phyloP scores from a whole-genome alignment of 805 yeast species.

The Saccharomycopsis sp. region DNA sequence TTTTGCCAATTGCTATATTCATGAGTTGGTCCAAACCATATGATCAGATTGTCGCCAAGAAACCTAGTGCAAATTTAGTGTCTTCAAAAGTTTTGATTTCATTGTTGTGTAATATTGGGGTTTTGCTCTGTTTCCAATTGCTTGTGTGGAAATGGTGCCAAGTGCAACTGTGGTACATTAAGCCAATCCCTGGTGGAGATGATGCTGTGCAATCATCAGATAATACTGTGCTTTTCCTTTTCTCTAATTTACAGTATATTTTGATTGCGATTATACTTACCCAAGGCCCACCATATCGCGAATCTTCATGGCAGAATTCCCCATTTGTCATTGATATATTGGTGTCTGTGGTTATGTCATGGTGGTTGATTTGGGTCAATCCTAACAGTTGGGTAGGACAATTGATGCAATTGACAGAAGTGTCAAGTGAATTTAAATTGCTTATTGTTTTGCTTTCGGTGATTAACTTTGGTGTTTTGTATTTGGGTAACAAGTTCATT shows the following conservation, averaged over 20 bases:
- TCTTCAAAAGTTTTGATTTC: constrained; percentile 84
- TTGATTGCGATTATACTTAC: constrained; percentile 77
- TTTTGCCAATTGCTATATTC: constrained; percentile 90
- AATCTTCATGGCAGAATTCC: constrained; percentile 54
- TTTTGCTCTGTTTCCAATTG: constrained; percentile 60
- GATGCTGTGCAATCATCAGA: constrained; percentile 81
- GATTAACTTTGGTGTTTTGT: constrained; percentile 43
- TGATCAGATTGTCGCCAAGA: constrained; percentile 47
- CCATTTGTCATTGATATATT: constrained; percentile 66
- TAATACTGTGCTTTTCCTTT: constrained; percentile 77
- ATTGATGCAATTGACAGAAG: constrained; percentile 68
- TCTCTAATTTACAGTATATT: constrained; percentile 84
- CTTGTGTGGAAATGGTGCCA: constrained; percentile 57
- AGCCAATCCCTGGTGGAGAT: constrained; percentile 77
- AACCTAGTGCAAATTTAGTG: constrained; percentile 92
- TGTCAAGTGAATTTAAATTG: constrained; percentile 44
- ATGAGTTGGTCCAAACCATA: constrained; percentile 97
- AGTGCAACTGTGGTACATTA: constrained; percentile 63
- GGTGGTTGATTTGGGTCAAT: constrained; percentile 46
- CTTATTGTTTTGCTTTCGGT: constrained; percentile 41
- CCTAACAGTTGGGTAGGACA: constrained; percentile 51
- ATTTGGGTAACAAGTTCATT: constrained; percentile 38
- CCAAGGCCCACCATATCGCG: constrained; percentile 90
- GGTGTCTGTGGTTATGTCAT: constrained; percentile 43
- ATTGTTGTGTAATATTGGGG: constrained; percentile 64